Percentiles rank a stretch among this genome's conserved stretches.
phyloP scores from a whole-genome alignment of 2,329 filamentous ascomycete species.

The Penicillium palitans region DNA sequence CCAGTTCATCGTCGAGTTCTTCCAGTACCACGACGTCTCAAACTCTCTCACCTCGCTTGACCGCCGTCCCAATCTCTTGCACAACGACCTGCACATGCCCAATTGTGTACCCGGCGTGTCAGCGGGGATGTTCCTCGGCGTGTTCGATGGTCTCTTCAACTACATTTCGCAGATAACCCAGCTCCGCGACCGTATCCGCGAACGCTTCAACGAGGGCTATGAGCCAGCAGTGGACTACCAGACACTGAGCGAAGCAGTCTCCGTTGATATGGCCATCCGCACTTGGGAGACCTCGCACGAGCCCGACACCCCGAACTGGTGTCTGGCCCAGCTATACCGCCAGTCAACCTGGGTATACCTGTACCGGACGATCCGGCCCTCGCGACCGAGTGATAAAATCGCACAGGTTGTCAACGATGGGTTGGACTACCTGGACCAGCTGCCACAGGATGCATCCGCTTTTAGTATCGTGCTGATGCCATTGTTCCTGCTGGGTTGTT shows the following conservation, averaged over 20 bases:
- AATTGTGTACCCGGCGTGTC: slow-evolving; percentile 57
- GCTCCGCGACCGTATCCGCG: slow-evolving; percentile 71
- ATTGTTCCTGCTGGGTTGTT: slow-evolving; percentile 61
- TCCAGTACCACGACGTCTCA: slow-evolving; percentile 74
- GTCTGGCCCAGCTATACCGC: slow-evolving; percentile 59
- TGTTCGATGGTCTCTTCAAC: slow-evolving; percentile 77
- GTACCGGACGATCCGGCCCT: slow-evolving; percentile 61
- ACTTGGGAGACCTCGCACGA: slow-evolving; percentile 68
- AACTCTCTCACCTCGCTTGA: slow-evolving; percentile 59
- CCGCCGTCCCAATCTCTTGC: slow-evolving; percentile 54
- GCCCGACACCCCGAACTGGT: slow-evolving; percentile 55
- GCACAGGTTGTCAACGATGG: slow-evolving; percentile 60
- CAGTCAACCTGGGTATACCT: slow-evolving; percentile 66
- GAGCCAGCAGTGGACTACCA: slow-evolving; percentile 73
- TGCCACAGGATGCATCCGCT: slow-evolving; percentile 57
- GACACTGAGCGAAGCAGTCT: slow-evolving; percentile 69
- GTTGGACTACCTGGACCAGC: slow-evolving; percentile 55
- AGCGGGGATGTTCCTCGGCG: slow-evolving; percentile 68
- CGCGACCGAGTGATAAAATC: slow-evolving; percentile 56
- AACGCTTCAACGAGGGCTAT: slow-evolving; percentile 60
- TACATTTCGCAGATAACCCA: slow-evolving; percentile 77
- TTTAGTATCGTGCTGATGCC: slow-evolving; percentile 63
- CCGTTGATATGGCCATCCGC: slow-evolving; percentile 72
- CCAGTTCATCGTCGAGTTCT: slow-evolving; percentile 72
- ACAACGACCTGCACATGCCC: slow-evolving; percentile 55